Base-by-base conservation (phyloP, 257 asterid genomes). In the Jacaranda mimosifolia region DNA sequence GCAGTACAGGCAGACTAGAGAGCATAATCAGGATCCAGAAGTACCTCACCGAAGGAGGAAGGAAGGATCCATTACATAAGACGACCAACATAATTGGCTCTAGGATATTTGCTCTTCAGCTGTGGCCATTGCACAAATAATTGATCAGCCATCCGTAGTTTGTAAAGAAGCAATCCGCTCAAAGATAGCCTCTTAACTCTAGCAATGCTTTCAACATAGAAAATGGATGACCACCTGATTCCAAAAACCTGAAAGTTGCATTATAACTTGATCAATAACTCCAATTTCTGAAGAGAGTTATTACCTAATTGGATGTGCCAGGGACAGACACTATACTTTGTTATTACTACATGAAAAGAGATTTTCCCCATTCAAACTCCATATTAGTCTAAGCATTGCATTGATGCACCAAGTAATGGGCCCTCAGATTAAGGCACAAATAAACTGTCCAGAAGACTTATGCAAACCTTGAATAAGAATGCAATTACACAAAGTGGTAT, bases 51-150 rank as follows among this genome's bases (percentile, higher is more conserved):
- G 70, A 43, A 57, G 57, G 64, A 53, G 78, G 39, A 72, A 14
- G 62, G 59, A 63, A 4, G 45, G 74, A 70, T 60, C 58, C 46
- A 73, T 80, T 82, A 94, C 98, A 94, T 95, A 63, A 95, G 97
- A 43, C 92, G 85, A 17, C 97, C 97, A 39, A 93, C 97, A 49
- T 91, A 95, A 55, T 85, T 89, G 80, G 97, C 90, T 78, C 91
- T 89, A 57, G 96, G 98, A 82, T 91, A 91, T 79, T 91, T 85
- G 73, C 64, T 60, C 88, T 95, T 85, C 26, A 95, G 83, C 75
- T 92, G 94, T 10, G 96, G 97, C 99, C 99, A 95, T 72, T 95
- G 99, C 80, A 92, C 99, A 75, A 92, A 95, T 46, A 95, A 67
- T 58, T 91, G 97, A 86, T 93, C 99, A 72, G 89, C 97, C 87